A percentile compares a stretch with the other conserved stretches of the same genome.
These are phyloP conservation scores for Neurospora terricola DNA, from an alignment of 495 filamentous ascomycete species.

Conservation along the genomic window DNA sequence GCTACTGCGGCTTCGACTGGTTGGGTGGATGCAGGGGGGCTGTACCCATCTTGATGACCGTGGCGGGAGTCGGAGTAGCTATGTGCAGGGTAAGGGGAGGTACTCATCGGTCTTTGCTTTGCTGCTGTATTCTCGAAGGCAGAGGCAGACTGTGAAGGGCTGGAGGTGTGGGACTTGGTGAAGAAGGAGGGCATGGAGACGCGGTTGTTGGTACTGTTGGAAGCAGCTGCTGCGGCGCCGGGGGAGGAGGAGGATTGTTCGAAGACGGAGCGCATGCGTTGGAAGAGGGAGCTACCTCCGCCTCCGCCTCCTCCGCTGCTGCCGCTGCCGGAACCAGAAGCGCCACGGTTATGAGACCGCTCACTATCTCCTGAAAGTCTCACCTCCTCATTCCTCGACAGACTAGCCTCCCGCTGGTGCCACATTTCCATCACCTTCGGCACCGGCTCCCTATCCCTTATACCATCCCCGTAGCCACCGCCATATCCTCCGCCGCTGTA, in stretches of 20 bases:
- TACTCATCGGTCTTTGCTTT: neutral
- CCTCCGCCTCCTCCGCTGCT: neutral
- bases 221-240: neutral
- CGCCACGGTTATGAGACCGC: neutral
- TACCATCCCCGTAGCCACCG: neutral
- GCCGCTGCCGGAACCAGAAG: neutral
- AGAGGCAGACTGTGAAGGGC: neutral
- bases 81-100: neutral
- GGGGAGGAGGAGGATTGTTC: constrained; percentile 7
- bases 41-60: no score
- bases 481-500: constrained; percentile 4
- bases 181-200: neutral
- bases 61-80: neutral
- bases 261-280: constrained; percentile 25
- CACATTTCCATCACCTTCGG: neutral
- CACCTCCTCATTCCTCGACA: neutral
- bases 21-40: neutral
- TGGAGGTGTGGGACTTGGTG: neutral
- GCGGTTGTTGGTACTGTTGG: neutral
- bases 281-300: constrained; percentile 15
- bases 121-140: neutral
- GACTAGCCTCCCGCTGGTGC: neutral
- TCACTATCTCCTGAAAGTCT: neutral
- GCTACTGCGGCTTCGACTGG: neutral
- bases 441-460: neutral